Evolutionary conservation across 495 filamentous ascomycete species (phyloP).

Genomic region (Pseudevernia furfuracea): DNA sequence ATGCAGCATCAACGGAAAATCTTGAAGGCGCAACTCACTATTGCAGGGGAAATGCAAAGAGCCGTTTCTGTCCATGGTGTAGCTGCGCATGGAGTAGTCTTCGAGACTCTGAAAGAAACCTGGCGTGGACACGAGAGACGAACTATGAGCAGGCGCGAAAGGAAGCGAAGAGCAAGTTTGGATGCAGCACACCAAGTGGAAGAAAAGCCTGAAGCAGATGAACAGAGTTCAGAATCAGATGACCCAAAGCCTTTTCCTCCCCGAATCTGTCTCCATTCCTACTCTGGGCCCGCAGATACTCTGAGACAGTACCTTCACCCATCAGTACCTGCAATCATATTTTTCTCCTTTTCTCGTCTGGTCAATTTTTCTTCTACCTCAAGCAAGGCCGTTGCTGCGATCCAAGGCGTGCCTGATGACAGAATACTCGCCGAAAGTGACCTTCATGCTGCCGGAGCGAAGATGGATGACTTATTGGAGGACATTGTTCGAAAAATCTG

Average conservation of each 20-base stretch:
- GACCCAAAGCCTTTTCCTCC: conserved; percentile 66
- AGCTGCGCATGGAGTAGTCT: conserved; percentile 75
- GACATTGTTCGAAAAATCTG: conserved; percentile 67
- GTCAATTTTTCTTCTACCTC: conserved; percentile 66
- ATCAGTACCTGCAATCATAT: conserved; percentile 68
- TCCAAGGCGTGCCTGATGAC: conserved; percentile 68
- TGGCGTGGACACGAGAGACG: conserved; percentile 80
- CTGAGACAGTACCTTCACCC: conserved; percentile 71
- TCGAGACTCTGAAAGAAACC: conserved; percentile 62
- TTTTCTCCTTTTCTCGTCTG: conserved; percentile 77
- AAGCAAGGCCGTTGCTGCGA: conserved; percentile 52
- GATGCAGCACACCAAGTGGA: conserved; percentile 30
- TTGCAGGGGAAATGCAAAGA: conserved; percentile 74
- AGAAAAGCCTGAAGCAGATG: conserved; percentile 33
- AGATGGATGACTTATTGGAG: conserved; percentile 75
- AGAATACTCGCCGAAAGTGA: conserved; percentile 84
- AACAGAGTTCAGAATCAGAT: conserved; percentile 18
- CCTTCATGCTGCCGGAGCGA: conserved; percentile 70
- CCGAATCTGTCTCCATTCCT: conserved; percentile 89
- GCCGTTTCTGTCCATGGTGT: conserved; percentile 88
- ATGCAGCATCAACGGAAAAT: conserved; percentile 70
- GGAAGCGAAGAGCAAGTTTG: conserved; percentile 37
- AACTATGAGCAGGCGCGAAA: conserved; percentile 56
- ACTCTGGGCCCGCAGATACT: conserved; percentile 69
- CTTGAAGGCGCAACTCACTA: conserved; percentile 70